Percentiles rank a stretch among this genome's conserved stretches.
phyloP scores from a whole-genome alignment of 2,329 filamentous ascomycete species.

The Trichoderma polysporum region DNA sequence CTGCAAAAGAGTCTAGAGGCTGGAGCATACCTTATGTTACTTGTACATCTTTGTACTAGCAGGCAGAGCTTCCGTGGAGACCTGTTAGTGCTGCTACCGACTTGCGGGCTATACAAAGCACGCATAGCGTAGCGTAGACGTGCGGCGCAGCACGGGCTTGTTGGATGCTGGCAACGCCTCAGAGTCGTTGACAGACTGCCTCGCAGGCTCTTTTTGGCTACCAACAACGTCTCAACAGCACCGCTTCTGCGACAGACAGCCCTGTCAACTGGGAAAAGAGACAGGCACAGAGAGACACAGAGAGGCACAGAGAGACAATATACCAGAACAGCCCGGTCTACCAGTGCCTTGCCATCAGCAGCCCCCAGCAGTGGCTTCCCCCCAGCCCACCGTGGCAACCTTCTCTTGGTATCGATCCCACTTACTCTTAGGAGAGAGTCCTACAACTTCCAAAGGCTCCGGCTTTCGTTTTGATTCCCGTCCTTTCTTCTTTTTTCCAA shows the following conservation, averaged over 20 bases:
- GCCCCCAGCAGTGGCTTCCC: conserved; percentile 6
- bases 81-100: not conserved
- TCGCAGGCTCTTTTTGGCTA: conserved; percentile 12
- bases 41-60: not conserved
- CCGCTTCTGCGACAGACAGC: not conserved
- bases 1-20: not conserved
- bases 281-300: not conserved
- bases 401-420: not conserved
- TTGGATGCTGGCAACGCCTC: conserved; percentile 14
- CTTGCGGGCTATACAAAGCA: not conserved
- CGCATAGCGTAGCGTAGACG: not conserved
- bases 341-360: conserved; percentile 1
- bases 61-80: not conserved
- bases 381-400: conserved; percentile 19
- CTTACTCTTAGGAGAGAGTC: not conserved
- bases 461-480: not conserved
- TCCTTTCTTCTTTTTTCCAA: not conserved
- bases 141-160: conserved; percentile 10
- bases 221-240: not conserved
- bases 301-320: not conserved
- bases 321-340: not conserved
- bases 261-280: not conserved
- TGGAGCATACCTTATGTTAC: not conserved
- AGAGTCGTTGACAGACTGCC: conserved; percentile 7
- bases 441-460: not conserved